Conservation (phyloP, 1,284 basidiomycete species). For the Ustilago nuda region DNA sequence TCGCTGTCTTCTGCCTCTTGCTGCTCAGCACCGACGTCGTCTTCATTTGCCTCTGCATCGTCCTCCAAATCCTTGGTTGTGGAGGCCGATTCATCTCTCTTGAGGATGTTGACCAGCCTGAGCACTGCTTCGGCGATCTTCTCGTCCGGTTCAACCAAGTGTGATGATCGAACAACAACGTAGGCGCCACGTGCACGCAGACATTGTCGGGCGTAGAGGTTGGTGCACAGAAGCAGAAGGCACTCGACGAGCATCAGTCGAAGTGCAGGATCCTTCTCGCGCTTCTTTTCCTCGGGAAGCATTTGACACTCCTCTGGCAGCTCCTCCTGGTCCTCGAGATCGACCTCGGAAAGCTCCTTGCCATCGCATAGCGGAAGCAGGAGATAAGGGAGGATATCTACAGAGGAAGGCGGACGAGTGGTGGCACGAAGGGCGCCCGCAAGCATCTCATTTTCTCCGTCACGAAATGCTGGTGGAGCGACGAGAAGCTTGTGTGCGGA, state of each 20-base stretch:
- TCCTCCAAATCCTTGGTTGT: constrained; percentile 55
- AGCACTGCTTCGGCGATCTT: constrained; percentile 71
- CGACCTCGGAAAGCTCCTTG: constrained; percentile 75
- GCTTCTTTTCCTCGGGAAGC: constrained; percentile 83
- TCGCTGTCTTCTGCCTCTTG: constrained; percentile 43
- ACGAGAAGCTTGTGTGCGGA: constrained; percentile 62
- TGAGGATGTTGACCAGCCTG: constrained; percentile 66
- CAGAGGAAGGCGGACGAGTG: constrained; percentile 53
- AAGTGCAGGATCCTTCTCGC: constrained; percentile 83
- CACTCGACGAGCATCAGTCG: constrained; percentile 89
- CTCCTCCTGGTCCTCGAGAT: constrained; percentile 83
- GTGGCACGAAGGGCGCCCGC: constrained; percentile 53
- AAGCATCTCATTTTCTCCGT: constrained; percentile 49
- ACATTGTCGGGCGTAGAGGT: constrained; percentile 84
- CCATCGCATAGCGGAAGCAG: constrained; percentile 92
- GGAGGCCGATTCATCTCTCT: constrained; percentile 64
- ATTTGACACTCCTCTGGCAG: constrained; percentile 88
- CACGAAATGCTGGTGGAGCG: constrained; percentile 54
- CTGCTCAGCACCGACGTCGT: constrained; percentile 48
- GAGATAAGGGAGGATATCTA: constrained; percentile 72
- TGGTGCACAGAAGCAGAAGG: constrained; percentile 87
- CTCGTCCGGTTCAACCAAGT: constrained; percentile 83
- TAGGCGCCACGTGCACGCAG: constrained; percentile 86
- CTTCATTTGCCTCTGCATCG: constrained; percentile 41
- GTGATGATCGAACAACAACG: constrained; percentile 83